These are phyloP conservation scores for Backusella parvicylindrica DNA, from an alignment of 192 early-diverging fungal genomes.

Conservation along the genomic window DNA sequence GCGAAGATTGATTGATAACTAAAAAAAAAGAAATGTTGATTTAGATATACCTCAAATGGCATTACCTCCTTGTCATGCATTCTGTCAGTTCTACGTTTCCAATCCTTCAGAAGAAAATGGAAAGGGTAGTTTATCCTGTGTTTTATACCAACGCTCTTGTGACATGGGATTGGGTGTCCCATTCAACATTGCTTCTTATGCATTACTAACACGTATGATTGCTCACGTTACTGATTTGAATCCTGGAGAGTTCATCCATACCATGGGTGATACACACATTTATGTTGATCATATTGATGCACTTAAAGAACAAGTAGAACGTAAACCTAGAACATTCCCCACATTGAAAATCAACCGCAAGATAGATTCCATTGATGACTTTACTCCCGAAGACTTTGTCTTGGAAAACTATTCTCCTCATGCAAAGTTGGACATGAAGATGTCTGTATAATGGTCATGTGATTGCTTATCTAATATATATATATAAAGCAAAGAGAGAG, in stretches of 20 bases:
- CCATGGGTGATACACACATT: conserved; percentile 95
- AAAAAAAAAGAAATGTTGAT: not conserved
- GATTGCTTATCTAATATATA: not conserved
- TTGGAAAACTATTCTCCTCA: conserved; percentile 84
- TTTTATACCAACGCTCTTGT: conserved; percentile 93
- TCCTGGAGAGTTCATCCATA: conserved; percentile 86
- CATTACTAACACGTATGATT: conserved; percentile 85
- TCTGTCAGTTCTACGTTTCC: conserved; percentile 96
- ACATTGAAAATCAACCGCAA: conserved; percentile 59
- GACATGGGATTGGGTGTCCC: conserved; percentile 97
- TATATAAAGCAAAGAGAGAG: not conserved
- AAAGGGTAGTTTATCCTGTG: conserved; percentile 73
- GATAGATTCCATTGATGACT: conserved; percentile 62
- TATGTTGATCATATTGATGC: conserved; percentile 91
- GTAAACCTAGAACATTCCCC: conserved; percentile 82
- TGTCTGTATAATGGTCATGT: conserved; percentile 74
- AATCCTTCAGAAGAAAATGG: conserved; percentile 48
- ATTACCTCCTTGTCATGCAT: conserved; percentile 95
- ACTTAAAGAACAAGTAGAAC: conserved; percentile 70
- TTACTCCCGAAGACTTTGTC: conserved; percentile 77
- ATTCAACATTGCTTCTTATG: conserved; percentile 98
- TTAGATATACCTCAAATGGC: conserved; percentile 87
- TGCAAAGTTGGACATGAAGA: conserved; percentile 87
- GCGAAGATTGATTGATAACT: not conserved
- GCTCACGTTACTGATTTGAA: conserved; percentile 81